Conservation (phyloP, 2,329 filamentous ascomycete genomes). For the Volutella citrinella region DNA sequence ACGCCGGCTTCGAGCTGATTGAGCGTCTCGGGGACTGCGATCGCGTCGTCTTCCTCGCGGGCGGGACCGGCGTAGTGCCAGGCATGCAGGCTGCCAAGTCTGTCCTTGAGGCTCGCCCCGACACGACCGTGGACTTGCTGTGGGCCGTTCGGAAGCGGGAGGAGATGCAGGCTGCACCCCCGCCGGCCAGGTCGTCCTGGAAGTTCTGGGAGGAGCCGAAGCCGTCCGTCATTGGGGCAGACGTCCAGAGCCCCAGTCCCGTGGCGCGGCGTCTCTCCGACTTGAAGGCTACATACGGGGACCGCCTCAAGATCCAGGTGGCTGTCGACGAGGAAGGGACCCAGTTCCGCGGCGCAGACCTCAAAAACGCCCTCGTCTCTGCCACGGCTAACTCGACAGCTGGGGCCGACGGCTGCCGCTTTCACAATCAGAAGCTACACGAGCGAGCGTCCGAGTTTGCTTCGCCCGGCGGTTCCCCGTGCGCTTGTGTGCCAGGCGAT, state of each 20-base stretch:
- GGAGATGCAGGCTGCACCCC: conserved; percentile 40
- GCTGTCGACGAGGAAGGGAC: conserved; percentile 78
- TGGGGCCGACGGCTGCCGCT: conserved; percentile 21
- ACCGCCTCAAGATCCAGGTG: conserved; percentile 64
- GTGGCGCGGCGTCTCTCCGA: conserved; percentile 62
- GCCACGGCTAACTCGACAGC: conserved; percentile 1
- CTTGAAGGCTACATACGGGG: conserved; percentile 56
- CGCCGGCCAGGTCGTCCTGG: conserved; percentile 20
- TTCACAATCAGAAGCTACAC: conserved; percentile 31
- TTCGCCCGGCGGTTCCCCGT: conserved; percentile 18
- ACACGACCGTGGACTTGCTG: conserved; percentile 60
- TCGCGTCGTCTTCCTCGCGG: conserved; percentile 78
- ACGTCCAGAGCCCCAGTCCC: conserved; percentile 33
- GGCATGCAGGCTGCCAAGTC: conserved; percentile 76
- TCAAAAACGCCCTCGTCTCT: conserved; percentile 36
- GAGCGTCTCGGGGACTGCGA: conserved; percentile 27
- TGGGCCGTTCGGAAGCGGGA: conserved; percentile 71
- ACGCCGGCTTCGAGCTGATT: conserved; percentile 59
- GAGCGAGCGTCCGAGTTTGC: conserved; percentile 30
- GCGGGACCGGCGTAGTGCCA: conserved; percentile 88
- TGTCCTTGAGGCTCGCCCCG: conserved; percentile 42
- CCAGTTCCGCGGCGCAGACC: conserved; percentile 54
- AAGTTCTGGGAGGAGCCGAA: conserved; percentile 18
- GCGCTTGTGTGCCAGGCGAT: conserved; percentile 22
- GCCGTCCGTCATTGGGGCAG: conserved; percentile 16